Conservation (phyloP, 2,329 filamentous ascomycete genomes). For the Fusarium nurragi region DNA sequence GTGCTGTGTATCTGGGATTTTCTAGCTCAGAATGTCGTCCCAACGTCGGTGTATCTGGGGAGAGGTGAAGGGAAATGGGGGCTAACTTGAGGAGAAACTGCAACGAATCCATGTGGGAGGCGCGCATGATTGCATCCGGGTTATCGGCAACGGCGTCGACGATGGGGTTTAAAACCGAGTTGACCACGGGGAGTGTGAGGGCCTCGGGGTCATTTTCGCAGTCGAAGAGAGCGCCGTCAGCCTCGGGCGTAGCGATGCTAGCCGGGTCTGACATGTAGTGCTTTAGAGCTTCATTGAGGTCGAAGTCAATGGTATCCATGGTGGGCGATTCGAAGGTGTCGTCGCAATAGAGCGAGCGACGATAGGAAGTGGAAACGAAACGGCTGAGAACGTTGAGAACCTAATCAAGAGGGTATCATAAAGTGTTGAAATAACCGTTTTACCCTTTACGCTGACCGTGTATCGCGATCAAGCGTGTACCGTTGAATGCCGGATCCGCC, state of each 20-base stretch:
- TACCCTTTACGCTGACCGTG: constrained; percentile 9
- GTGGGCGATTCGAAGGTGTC: constrained; percentile 43
- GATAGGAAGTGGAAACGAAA: constrained; percentile 15
- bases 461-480: constrained; percentile 15
- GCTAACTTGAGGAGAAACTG: constrained; percentile 97
- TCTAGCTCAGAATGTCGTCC: constrained; percentile 53
- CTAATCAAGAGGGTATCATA: constrained; percentile 31
- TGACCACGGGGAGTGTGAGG: constrained; percentile 79
- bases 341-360: constrained; percentile 31
- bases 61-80: constrained; percentile 58
- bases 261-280: constrained; percentile 94
- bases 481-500: constrained; percentile 31
- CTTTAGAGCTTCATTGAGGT: constrained; percentile 96
- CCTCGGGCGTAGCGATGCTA: constrained; percentile 84
- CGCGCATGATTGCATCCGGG: constrained; percentile 84
- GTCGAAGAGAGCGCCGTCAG: constrained; percentile 82
- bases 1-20: constrained; percentile 79
- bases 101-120: constrained; percentile 86
- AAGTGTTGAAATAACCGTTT: neutral
- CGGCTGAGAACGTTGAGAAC: constrained; percentile 1
- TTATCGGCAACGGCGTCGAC: constrained; percentile 92
- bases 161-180: constrained; percentile 88
- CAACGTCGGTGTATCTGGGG: constrained; percentile 34
- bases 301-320: constrained; percentile 85
- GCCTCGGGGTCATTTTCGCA: constrained; percentile 92